Percentiles rank a stretch among this genome's conserved stretches.
Conservation (phyloP, 1,284 basidiomycete genomes). For the Earliella scabrosa region DNA sequence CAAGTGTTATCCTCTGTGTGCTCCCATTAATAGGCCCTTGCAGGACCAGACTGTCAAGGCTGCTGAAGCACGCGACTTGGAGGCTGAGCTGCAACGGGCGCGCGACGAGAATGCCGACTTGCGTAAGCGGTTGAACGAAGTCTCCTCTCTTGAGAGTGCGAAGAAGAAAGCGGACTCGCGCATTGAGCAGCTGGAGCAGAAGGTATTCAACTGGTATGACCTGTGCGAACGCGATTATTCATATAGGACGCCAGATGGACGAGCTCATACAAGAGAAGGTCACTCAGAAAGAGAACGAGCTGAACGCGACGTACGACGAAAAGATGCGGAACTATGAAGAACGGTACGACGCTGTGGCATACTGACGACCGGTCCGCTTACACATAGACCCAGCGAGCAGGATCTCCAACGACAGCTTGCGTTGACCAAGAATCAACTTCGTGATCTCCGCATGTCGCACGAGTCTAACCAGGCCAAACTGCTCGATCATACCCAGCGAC, state of each 20-base stretch:
- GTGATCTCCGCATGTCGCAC: constrained; percentile 88
- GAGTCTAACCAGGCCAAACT: constrained; percentile 92
- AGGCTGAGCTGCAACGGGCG: constrained; percentile 71
- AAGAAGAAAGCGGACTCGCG: constrained; percentile 78
- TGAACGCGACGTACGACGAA: constrained; percentile 97
- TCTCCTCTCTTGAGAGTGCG: constrained; percentile 68
- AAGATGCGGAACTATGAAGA: constrained; percentile 94
- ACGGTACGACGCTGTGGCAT: constrained; percentile 53
- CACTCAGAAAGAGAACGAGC: constrained; percentile 89
- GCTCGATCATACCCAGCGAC: constrained; percentile 85
- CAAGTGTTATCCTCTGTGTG: too few species aligned
- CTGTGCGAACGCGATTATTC: neutral
- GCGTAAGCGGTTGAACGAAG: constrained; percentile 71
- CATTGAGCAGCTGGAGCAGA: constrained; percentile 82
- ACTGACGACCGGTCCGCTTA: neutral
- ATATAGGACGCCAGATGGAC: constrained; percentile 71
- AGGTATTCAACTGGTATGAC: constrained; percentile 54
- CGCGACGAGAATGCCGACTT: constrained; percentile 83
- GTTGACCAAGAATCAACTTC: constrained; percentile 85
- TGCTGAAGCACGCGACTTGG: constrained; percentile 77
- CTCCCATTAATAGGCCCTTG: neutral
- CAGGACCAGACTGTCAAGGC: constrained; percentile 91
- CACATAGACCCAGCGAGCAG: constrained; percentile 78
- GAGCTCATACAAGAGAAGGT: constrained; percentile 86
- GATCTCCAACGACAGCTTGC: constrained; percentile 88